Percentiles rank a stretch among this genome's conserved stretches.
phyloP scores from a whole-genome alignment of 2,329 filamentous ascomycete genomes.

The Paecilomyces fulvus region DNA sequence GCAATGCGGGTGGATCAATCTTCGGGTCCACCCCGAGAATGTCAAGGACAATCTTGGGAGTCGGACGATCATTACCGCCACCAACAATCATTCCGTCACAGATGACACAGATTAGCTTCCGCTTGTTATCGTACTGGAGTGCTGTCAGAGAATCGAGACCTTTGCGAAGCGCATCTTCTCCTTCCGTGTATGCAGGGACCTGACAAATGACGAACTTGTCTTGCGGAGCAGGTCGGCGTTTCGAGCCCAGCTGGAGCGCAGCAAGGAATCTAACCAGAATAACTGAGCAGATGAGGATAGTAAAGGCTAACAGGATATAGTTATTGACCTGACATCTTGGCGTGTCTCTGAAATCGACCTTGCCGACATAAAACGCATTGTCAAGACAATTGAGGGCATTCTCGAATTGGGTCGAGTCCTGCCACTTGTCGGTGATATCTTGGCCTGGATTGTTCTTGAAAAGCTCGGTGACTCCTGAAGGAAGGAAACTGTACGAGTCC shows the following conservation, averaged over 20 bases:
- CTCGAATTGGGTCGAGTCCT: constrained; percentile 41
- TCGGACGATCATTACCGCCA: constrained; percentile 90
- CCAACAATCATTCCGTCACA: constrained; percentile 97
- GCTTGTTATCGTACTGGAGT: constrained; percentile 94
- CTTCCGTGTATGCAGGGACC: constrained; percentile 95
- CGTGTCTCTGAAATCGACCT: constrained; percentile 71
- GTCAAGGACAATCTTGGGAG: constrained; percentile 94
- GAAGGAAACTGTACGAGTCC: constrained; percentile 61
- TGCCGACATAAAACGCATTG: constrained; percentile 74
- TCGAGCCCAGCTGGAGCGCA: constrained; percentile 86
- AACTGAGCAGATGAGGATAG: constrained; percentile 71
- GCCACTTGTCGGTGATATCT: constrained; percentile 64
- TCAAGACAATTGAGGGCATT: constrained; percentile 75
- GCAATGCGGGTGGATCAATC: constrained; percentile 84
- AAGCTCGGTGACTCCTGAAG: constrained; percentile 56
- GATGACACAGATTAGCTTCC: constrained; percentile 91
- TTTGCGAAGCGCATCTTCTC: constrained; percentile 87
- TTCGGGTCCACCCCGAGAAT: constrained; percentile 96
- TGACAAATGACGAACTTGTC: constrained; percentile 99
- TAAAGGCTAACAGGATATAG: constrained; percentile 80
- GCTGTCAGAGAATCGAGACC: constrained; percentile 90
- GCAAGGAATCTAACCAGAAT: constrained; percentile 85
- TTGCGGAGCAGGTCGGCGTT: constrained; percentile 78
- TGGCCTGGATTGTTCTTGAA: constrained; percentile 68
- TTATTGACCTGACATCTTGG: constrained; percentile 79